Evolutionary conservation across 1,139 yeast genomes (phyloP).

Genomic region (Lodderomyces oxycetoniae): DNA sequence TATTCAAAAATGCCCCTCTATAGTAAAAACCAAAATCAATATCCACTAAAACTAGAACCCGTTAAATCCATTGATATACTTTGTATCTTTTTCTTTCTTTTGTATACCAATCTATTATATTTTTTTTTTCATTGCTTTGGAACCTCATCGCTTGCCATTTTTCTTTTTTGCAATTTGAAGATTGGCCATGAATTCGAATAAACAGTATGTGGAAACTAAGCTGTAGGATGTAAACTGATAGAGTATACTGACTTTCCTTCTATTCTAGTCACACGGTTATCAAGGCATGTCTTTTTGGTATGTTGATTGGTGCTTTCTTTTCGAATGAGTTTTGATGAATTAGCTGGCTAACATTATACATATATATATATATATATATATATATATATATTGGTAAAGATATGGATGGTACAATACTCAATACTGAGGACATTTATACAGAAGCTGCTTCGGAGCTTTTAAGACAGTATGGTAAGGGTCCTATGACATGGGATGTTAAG

Average conservation of each 20-base stretch:
- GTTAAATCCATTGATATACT: conserved; percentile 1
- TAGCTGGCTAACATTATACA: no score
- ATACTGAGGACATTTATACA: conserved; percentile 89
- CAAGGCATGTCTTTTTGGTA: conserved; percentile 85
- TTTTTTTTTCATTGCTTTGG: not conserved
- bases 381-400: no score
- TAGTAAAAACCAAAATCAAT: conserved; percentile 4
- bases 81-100: not conserved
- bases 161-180: no score
- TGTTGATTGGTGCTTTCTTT: conserved; percentile 18
- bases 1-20: conserved; percentile 49
- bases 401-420: conserved; percentile 91
- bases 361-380: no score
- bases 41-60: not conserved
- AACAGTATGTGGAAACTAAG: not conserved
- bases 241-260: not conserved
- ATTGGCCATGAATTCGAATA: not conserved
- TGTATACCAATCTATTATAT: not conserved
- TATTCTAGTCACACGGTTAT: conserved; percentile 18
- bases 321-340: conserved; percentile 7
- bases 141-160: no score
- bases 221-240: no score
- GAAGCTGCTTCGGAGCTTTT: conserved; percentile 64
- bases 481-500: conserved; percentile 87
- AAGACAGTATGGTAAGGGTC: conserved; percentile 64